A percentile compares a stretch with the other conserved stretches of the same genome.
Conservation (phyloP, 2,329 filamentous ascomycete genomes). For the Aspergillus alliaceus region DNA sequence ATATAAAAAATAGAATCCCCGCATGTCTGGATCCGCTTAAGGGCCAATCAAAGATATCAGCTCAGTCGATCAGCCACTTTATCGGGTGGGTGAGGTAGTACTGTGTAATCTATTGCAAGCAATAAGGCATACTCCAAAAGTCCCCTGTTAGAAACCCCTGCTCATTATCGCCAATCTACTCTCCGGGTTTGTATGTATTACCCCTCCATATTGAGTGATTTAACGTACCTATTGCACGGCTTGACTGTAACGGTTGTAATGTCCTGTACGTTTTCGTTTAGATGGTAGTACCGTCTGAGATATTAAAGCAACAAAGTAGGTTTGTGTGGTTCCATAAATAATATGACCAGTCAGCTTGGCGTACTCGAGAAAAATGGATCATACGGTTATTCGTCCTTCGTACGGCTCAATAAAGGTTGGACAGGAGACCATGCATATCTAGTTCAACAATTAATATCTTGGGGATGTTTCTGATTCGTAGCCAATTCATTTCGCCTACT, state of each 20-base stretch:
- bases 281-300: background rate
- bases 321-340: background rate
- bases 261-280: background rate
- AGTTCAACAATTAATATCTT: background rate
- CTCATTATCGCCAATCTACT: background rate
- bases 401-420: background rate
- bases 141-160: background rate
- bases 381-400: background rate
- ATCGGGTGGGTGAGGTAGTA: background rate
- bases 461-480: background rate
- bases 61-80: conserved; percentile 11
- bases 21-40: background rate
- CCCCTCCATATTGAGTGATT: background rate
- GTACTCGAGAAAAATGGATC: background rate
- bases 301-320: background rate
- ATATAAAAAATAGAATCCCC: too few species aligned
- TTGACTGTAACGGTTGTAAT: background rate
- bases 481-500: background rate
- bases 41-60: background rate
- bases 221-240: background rate
- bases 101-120: too few species aligned
- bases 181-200: background rate
- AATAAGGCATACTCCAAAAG: background rate
- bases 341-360: background rate
- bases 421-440: background rate